Percentiles rank a stretch among this genome's conserved stretches.
Conservation (phyloP, 2,329 filamentous ascomycete genomes). For the Aspergillus viridinutans region DNA sequence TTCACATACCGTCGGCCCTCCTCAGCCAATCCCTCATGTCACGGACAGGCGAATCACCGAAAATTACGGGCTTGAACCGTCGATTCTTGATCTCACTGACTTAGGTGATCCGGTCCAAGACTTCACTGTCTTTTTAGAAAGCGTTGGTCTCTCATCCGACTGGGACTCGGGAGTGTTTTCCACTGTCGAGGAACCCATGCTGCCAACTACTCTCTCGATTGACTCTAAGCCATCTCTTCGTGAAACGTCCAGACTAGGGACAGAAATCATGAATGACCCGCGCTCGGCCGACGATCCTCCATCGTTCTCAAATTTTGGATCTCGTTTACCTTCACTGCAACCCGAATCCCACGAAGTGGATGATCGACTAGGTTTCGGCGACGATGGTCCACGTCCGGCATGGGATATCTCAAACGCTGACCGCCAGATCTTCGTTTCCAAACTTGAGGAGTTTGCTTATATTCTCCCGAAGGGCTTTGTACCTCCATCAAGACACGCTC, state of each 20-base stretch:
- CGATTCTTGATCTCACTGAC: slow-evolving; percentile 44
- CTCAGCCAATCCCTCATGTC: slow-evolving; percentile 32
- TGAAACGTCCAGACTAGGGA: slow-evolving; percentile 34
- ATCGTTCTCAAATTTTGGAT: slow-evolving; percentile 48
- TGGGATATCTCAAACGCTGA: slow-evolving; percentile 47
- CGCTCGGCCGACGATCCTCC: slow-evolving; percentile 39
- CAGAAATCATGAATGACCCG: slow-evolving; percentile 37
- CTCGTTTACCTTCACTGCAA: slow-evolving; percentile 45
- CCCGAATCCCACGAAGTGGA: slow-evolving; percentile 44
- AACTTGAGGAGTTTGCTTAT: slow-evolving; percentile 44
- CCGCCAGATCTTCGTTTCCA: slow-evolving; percentile 42
- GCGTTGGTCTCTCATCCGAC: slow-evolving; percentile 47
- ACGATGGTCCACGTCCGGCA: slow-evolving; percentile 41
- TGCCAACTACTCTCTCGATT: slow-evolving; percentile 34
- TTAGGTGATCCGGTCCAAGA: slow-evolving; percentile 47
- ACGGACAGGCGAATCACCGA: slow-evolving; percentile 39
- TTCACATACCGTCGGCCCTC: slow-evolving; percentile 27
- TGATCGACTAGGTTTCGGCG: slow-evolving; percentile 38
- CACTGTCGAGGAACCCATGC: slow-evolving; percentile 37
- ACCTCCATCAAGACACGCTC: slow-evolving; percentile 46
- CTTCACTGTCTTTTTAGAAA: slow-evolving; percentile 47
- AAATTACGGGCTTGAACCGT: slow-evolving; percentile 42
- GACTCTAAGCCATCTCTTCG: slow-evolving; percentile 33
- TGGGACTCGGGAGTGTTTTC: slow-evolving; percentile 48
- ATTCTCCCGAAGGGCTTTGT: slow-evolving; percentile 45